Percentiles rank a stretch among this genome's conserved stretches.
phyloP scores from a whole-genome alignment of 2,329 filamentous ascomycete species.

The Aureobasidium sp. region DNA sequence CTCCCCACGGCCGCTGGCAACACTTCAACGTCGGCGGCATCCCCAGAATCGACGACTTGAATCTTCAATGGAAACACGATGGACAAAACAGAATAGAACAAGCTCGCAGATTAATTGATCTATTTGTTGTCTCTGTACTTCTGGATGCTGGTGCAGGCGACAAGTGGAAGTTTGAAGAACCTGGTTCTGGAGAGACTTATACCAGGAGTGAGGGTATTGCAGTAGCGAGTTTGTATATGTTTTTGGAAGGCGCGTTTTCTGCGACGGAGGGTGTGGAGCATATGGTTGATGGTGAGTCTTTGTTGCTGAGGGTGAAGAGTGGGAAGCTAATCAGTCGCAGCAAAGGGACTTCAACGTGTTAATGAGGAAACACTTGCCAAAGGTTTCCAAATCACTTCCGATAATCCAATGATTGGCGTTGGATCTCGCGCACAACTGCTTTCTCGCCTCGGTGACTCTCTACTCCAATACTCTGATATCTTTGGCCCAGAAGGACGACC shows the following conservation, averaged over 20 bases:
- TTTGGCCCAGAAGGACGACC: slow-evolving; percentile 74
- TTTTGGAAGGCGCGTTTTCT: slow-evolving; percentile 72
- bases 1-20: slow-evolving; percentile 71
- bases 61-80: slow-evolving; percentile 53
- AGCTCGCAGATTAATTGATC: slow-evolving; percentile 61
- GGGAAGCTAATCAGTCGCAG: slow-evolving; percentile 20
- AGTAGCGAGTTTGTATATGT: slow-evolving; percentile 69
- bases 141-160: slow-evolving; percentile 78
- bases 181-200: slow-evolving; percentile 70
- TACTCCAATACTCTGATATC: slow-evolving; percentile 61
- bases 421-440: slow-evolving; percentile 71
- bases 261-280: slow-evolving; percentile 24
- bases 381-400: slow-evolving; percentile 69
- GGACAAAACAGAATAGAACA: slow-evolving; percentile 56
- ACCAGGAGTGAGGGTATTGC: slow-evolving; percentile 76
- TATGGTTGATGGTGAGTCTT: slow-evolving; percentile 16
- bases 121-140: slow-evolving; percentile 67
- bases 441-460: slow-evolving; percentile 59
- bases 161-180: slow-evolving; percentile 78
- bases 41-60: slow-evolving; percentile 57
- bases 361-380: slow-evolving; percentile 53
- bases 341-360: background rate
- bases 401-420: slow-evolving; percentile 72
- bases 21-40: slow-evolving; percentile 68
- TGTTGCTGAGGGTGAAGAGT: slow-evolving; percentile 43